Evolutionary conservation across 306 rosid species (phyloP).

Genomic region (Corylus heterophylla): DNA sequence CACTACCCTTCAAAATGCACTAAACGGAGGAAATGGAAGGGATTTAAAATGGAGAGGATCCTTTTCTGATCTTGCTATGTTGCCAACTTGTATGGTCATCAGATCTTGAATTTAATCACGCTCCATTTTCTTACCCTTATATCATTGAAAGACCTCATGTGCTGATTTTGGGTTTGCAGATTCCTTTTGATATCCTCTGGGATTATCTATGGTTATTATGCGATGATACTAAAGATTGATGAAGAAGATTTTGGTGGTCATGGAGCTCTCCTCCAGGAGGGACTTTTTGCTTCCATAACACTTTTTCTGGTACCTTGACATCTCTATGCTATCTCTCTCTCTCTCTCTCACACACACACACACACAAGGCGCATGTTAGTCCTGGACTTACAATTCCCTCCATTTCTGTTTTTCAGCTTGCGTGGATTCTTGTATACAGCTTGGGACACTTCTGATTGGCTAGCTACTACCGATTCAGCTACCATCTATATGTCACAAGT

Average conservation of each 20-base stretch:
- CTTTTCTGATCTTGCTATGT: too few species aligned
- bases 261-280: slow-evolving; percentile 98
- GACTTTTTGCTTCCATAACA: slow-evolving; percentile 89
- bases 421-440: slow-evolving; percentile 92
- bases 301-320: slow-evolving; percentile 78
- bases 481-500: slow-evolving; percentile 25
- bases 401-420: slow-evolving; percentile 59
- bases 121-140: not conserved
- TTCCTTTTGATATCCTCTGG: slow-evolving; percentile 74
- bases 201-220: slow-evolving; percentile 76
- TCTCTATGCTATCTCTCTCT: not conserved
- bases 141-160: not conserved
- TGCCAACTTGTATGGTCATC: not conserved
- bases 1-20: too few species aligned
- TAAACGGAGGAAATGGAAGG: too few species aligned
- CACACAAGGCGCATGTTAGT: not conserved
- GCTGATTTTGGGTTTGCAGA: slow-evolving; percentile 43
- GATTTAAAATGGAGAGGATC: too few species aligned
- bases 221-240: slow-evolving; percentile 80
- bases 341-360: not conserved
- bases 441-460: slow-evolving; percentile 86
- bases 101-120: not conserved
- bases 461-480: slow-evolving; percentile 29
- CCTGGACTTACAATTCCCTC: slow-evolving; percentile 13
- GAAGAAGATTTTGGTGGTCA: slow-evolving; percentile 99